Evolutionary conservation across 1,284 basidiomycete species (phyloP).

Genomic region (Rhodotorula glutinis): DNA sequence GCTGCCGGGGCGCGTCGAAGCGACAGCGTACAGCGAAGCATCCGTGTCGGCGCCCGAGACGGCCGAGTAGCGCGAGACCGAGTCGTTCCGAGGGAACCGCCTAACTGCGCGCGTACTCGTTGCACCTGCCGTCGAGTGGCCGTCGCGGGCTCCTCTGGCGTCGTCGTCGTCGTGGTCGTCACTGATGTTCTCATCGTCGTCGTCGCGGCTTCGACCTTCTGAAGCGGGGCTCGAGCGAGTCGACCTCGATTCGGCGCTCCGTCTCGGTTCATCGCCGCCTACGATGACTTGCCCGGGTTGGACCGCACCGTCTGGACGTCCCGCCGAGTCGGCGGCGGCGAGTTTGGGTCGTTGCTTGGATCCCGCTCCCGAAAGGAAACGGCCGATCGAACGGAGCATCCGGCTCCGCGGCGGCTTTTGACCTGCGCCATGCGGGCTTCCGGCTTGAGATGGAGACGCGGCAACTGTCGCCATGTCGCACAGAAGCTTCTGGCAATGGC

Average conservation of each 20-base stretch:
- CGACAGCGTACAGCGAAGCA: slow-evolving; percentile 40
- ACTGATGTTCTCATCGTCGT: slow-evolving; percentile 1
- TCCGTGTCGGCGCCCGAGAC: slow-evolving; percentile 40
- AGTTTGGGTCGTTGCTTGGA: slow-evolving; percentile 23
- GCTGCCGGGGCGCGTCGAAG: slow-evolving; percentile 35
- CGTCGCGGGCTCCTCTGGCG: not conserved
- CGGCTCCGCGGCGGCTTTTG: slow-evolving; percentile 7
- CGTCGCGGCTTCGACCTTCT: not conserved
- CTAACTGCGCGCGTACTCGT: not conserved
- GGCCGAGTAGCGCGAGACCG: slow-evolving; percentile 1
- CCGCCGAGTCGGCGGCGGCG: not conserved
- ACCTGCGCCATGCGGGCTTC: not conserved
- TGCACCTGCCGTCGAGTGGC: not conserved
- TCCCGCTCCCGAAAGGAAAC: slow-evolving; percentile 22
- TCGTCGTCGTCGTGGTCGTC: not conserved
- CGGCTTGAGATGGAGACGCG: not conserved
- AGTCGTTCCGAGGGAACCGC: not conserved
- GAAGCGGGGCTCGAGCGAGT: not conserved
- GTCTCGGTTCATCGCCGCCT: too few species aligned
- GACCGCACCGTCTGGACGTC: not conserved
- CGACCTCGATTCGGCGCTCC: not conserved
- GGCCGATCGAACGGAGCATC: slow-evolving; percentile 21
- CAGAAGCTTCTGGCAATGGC: too few species aligned
- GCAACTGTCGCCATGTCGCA: not conserved
- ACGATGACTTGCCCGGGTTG: not conserved